Evolutionary conservation across 305 asterid species (phyloP).

Genomic region (Rubia tinctorum): DNA sequence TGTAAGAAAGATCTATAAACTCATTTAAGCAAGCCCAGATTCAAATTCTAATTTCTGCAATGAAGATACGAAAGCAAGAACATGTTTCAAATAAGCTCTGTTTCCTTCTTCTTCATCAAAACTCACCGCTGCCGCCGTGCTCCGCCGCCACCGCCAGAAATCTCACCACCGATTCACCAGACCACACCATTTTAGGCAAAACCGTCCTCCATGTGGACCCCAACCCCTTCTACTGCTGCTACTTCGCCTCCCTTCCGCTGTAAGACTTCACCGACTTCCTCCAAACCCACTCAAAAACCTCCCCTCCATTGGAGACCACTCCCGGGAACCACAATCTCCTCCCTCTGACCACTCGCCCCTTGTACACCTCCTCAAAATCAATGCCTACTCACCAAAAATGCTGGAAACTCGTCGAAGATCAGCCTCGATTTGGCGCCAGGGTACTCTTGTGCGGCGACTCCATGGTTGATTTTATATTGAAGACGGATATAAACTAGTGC

Average conservation of each 20-base stretch:
- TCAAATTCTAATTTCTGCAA: constrained; percentile 92
- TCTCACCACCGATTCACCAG: no score
- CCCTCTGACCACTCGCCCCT: constrained; percentile 41
- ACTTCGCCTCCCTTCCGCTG: constrained; percentile 72
- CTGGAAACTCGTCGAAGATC: constrained; percentile 48
- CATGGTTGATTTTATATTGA: constrained; percentile 59
- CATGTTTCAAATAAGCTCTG: constrained; percentile 57
- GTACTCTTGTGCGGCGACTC: constrained; percentile 68
- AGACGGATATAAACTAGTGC: constrained; percentile 66
- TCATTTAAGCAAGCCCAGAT: constrained; percentile 86
- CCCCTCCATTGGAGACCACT: not conserved
- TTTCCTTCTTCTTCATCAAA: no score
- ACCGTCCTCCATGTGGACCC: constrained; percentile 86
- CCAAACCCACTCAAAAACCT: constrained; percentile 37
- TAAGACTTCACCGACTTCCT: constrained; percentile 52
- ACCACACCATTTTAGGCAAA: no score
- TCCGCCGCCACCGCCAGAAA: no score
- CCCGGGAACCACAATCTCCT: constrained; percentile 21
- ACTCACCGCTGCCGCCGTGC: no score
- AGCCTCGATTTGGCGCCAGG: constrained; percentile 62
- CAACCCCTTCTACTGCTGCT: constrained; percentile 66
- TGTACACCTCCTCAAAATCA: constrained; percentile 59
- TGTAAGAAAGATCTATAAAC: constrained; percentile 67
- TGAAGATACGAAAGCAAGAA: constrained; percentile 58
- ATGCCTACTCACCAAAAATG: constrained; percentile 43